phyloP scores from a whole-genome alignment of 2,329 filamentous ascomycete species.

The Madurella fahalii region DNA sequence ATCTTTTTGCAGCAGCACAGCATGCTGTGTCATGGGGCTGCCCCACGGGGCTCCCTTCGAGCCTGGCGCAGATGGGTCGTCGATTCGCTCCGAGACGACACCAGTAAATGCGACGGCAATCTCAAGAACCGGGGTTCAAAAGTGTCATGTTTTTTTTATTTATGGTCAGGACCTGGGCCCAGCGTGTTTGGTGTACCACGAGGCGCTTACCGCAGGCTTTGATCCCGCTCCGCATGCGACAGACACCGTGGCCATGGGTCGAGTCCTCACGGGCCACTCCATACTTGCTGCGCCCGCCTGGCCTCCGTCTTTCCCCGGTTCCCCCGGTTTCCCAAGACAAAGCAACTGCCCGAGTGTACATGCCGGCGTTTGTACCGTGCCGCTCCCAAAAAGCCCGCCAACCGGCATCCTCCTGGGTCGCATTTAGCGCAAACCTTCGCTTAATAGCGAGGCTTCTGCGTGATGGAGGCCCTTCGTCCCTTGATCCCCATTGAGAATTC shows the following conservation, averaged over 20 bases:
- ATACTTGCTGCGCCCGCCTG: not conserved
- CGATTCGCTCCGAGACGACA: too few species aligned
- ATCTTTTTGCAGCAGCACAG: too few species aligned
- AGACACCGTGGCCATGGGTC: slow-evolving; percentile 14
- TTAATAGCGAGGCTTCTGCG: not conserved
- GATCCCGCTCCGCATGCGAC: slow-evolving; percentile 13
- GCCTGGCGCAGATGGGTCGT: too few species aligned
- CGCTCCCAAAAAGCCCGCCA: not conserved
- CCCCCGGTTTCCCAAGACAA: not conserved
- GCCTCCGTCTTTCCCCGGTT: not conserved
- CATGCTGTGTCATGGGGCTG: too few species aligned
- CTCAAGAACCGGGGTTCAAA: not conserved
- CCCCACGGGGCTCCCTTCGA: too few species aligned
- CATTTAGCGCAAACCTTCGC: not conserved
- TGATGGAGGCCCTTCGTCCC: slow-evolving; percentile 4
- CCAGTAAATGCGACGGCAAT: not conserved
- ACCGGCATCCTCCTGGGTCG: not conserved
- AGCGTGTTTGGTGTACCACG: not conserved
- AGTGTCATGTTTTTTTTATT: not conserved
- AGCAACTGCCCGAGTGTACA: not conserved
- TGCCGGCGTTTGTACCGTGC: not conserved
- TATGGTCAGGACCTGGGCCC: not conserved
- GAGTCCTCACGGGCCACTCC: not conserved
- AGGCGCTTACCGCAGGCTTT: not conserved
- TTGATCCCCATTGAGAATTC: not conserved